phyloP scores from a whole-genome alignment of 306 rosid species.

The Vigna mungo region DNA sequence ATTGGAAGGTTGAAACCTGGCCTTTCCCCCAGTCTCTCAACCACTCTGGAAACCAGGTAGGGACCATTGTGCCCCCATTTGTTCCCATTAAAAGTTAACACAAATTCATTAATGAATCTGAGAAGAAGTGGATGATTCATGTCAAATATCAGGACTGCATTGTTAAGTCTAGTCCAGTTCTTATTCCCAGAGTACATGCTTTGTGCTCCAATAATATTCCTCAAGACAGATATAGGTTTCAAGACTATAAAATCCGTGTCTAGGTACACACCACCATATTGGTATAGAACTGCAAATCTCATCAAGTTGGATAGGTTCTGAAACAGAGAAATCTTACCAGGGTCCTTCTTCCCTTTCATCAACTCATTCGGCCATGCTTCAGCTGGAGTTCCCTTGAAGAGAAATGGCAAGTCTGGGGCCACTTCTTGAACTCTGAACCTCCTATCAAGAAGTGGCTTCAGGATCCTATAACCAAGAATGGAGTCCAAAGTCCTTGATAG shows the following conservation, averaged over 20 bases:
- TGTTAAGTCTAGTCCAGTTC: constrained; percentile 81
- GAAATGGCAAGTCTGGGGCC: constrained; percentile 64
- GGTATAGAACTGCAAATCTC: constrained; percentile 70
- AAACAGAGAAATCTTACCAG: constrained; percentile 79
- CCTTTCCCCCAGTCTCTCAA: constrained; percentile 43
- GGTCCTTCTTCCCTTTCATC: constrained; percentile 71
- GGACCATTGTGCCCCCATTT: constrained; percentile 94
- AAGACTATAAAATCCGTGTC: constrained; percentile 74
- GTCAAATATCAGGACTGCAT: constrained; percentile 80
- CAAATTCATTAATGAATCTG: constrained; percentile 73
- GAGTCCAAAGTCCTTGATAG: constrained; percentile 72
- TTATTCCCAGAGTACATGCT: constrained; percentile 50
- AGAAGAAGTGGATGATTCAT: constrained; percentile 77
- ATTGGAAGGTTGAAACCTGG: constrained; percentile 55
- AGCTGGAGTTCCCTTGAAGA: constrained; percentile 64
- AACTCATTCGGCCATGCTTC: constrained; percentile 64
- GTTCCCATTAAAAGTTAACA: constrained; percentile 75
- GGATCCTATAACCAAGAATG: constrained; percentile 51
- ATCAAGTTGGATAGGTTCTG: constrained; percentile 81
- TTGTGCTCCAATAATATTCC: constrained; percentile 82
- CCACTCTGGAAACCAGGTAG: constrained; percentile 82
- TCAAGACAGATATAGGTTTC: constrained; percentile 60
- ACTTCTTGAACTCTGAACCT: constrained; percentile 68
- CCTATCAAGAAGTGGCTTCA: constrained; percentile 66
- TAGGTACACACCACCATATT: constrained; percentile 78